A percentile compares a stretch with the other conserved stretches of the same genome.
Conservation (phyloP, 805 yeast genomes). For the Candida palmyrensis region DNA sequence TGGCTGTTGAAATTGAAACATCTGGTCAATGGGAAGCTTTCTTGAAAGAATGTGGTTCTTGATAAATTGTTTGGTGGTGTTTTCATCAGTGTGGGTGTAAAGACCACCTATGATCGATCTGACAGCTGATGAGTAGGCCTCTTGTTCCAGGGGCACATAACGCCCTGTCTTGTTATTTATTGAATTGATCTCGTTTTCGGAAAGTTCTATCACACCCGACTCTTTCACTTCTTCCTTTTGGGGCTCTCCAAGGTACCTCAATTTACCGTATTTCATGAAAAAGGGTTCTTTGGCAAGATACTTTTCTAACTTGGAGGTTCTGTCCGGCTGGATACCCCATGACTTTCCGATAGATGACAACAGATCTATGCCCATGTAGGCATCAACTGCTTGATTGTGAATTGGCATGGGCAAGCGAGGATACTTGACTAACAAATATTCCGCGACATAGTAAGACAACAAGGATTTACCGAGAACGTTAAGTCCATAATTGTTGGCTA, state of each 20-base stretch:
- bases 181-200: conserved; percentile 17
- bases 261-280: conserved; percentile 63
- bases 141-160: conserved; percentile 32
- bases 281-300: conserved; percentile 65
- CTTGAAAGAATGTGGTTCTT: conserved; percentile 75
- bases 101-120: conserved; percentile 81
- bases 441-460: conserved; percentile 69
- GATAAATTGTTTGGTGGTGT: conserved; percentile 63
- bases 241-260: conserved; percentile 42
- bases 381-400: conserved; percentile 67
- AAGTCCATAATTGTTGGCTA: conserved; percentile 72
- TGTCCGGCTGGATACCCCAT: conserved; percentile 90
- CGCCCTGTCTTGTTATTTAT: conserved; percentile 9
- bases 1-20: conserved; percentile 82
- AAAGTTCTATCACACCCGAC: conserved; percentile 47
- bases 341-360: conserved; percentile 60
- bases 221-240: conserved; percentile 28
- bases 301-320: conserved; percentile 56
- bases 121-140: conserved; percentile 63
- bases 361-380: conserved; percentile 65
- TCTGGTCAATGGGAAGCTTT: conserved; percentile 63
- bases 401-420: conserved; percentile 88
- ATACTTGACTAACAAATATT: conserved; percentile 65
- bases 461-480: conserved; percentile 78
- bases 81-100: conserved; percentile 67